Evolutionary conservation across 495 filamentous ascomycete species (phyloP).

Genomic region (Penicillium taxi): DNA sequence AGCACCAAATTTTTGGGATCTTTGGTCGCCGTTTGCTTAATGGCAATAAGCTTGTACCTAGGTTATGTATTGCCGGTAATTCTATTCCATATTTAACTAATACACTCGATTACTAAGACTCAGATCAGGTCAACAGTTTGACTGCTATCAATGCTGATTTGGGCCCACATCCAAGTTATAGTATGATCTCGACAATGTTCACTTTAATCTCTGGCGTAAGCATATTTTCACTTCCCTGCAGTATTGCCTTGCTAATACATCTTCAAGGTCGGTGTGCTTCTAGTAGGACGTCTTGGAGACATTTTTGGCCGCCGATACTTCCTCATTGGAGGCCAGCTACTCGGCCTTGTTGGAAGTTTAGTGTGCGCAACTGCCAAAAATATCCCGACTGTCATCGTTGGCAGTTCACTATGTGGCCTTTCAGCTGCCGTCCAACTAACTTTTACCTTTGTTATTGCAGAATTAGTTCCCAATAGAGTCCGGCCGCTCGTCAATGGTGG

Average conservation of each 20-base stretch:
- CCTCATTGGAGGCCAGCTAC: conserved; percentile 33
- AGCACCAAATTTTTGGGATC: not conserved
- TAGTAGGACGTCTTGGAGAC: conserved; percentile 44
- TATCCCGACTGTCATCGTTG: conserved; percentile 37
- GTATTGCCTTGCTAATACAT: not conserved
- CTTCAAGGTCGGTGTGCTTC: conserved; percentile 21
- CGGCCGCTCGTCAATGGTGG: conserved; percentile 30
- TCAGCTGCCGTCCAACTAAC: conserved; percentile 31
- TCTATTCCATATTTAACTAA: not conserved
- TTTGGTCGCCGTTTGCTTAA: not conserved
- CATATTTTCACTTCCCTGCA: not conserved
- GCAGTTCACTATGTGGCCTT: conserved; percentile 25
- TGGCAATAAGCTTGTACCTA: not conserved
- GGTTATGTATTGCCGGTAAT: conserved; percentile 1
- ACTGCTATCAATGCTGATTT: conserved; percentile 18
- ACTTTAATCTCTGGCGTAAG: conserved; percentile 18
- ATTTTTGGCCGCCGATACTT: conserved; percentile 49
- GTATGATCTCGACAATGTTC: conserved; percentile 28
- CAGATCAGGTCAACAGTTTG: conserved; percentile 8
- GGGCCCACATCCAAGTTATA: conserved; percentile 30
- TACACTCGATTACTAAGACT: too few species aligned
- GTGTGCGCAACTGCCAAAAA: conserved; percentile 38
- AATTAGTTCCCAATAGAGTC: conserved; percentile 40
- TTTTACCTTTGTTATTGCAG: conserved; percentile 27
- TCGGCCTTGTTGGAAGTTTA: conserved; percentile 37